phyloP scores from a whole-genome alignment of 306 rosid species.

The Coriaria nepalensis region DNA sequence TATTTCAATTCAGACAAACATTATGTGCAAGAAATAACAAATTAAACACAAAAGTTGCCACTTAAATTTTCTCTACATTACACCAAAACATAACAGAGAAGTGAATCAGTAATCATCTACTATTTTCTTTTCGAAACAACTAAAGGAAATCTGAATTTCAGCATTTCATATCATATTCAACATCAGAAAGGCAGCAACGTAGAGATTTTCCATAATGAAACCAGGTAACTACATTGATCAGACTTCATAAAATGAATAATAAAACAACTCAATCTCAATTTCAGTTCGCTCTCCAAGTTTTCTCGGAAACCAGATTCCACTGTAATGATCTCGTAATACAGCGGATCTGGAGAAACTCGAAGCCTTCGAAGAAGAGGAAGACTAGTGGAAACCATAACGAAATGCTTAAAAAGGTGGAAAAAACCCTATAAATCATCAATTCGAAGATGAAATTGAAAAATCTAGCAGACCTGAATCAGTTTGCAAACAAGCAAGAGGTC shows the following conservation, averaged over 20 bases:
- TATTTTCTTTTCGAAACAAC: no score
- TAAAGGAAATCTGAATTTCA: no score
- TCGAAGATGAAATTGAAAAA: constrained; percentile 12
- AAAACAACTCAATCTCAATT: constrained; percentile 1
- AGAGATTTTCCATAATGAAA: no score
- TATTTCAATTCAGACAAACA: constrained; percentile 19
- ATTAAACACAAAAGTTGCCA: no score
- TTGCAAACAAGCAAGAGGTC: constrained; percentile 18
- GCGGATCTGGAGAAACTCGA: constrained; percentile 33
- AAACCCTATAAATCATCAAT: constrained; percentile 25
- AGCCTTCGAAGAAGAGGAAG: constrained; percentile 11
- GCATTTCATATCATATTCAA: no score
- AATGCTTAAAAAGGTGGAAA: not conserved
- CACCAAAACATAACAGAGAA: not conserved
- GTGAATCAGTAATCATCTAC: not conserved
- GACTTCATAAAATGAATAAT: not conserved
- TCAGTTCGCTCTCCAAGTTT: constrained; percentile 10
- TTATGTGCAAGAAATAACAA: constrained; percentile 8
- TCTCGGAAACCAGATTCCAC: constrained; percentile 11
- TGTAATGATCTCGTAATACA: constrained; percentile 1
- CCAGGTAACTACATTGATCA: no score
- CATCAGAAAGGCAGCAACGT: no score
- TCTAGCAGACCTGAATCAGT: constrained; percentile 32
- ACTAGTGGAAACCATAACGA: constrained; percentile 3
- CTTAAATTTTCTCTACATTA: constrained; percentile 1